Evolutionary conservation across 2,329 filamentous ascomycete genomes (phyloP).

Genomic region (Nothophoma quercina): DNA sequence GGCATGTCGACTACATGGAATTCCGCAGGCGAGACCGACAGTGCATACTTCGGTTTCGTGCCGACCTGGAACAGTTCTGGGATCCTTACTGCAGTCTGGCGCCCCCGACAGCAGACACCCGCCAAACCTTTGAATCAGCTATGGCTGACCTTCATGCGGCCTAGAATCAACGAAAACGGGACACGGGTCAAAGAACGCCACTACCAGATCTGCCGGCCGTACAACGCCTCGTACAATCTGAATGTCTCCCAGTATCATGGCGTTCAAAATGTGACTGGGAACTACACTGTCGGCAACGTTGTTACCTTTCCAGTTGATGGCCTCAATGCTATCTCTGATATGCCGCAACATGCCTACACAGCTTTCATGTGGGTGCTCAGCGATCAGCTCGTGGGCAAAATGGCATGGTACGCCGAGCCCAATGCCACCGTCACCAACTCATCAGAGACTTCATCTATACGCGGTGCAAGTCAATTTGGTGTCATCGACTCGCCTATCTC

Average conservation of each 20-base stretch:
- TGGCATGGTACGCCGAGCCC: constrained; percentile 20
- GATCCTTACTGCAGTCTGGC: constrained; percentile 8
- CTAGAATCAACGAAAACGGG: neutral
- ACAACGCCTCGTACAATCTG: constrained; percentile 16
- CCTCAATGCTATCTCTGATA: constrained; percentile 11
- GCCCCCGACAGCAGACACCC: constrained; percentile 19
- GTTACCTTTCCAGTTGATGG: neutral
- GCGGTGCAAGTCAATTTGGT: constrained; percentile 18
- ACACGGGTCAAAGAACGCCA: constrained; percentile 14
- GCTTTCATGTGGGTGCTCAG: constrained; percentile 26
- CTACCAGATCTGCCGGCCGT: constrained; percentile 22
- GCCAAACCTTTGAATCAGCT: neutral
- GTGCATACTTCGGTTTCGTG: constrained; percentile 23
- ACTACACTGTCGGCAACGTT: constrained; percentile 15
- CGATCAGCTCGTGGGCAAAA: constrained; percentile 26
- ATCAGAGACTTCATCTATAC: neutral
- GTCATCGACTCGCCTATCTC: constrained; percentile 19
- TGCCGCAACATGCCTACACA: constrained; percentile 29
- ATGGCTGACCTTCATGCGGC: neutral
- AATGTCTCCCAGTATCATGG: constrained; percentile 18
- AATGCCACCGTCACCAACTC: neutral
- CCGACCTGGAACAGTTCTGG: constrained; percentile 16
- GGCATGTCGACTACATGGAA: constrained; percentile 7
- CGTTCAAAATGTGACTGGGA: constrained; percentile 21
- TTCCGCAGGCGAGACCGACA: constrained; percentile 13